Evolutionary conservation across 345 rosid species (phyloP), one percentile per base, ranked within the genome.

Genomic region (Corchorus olitorius): DNA sequence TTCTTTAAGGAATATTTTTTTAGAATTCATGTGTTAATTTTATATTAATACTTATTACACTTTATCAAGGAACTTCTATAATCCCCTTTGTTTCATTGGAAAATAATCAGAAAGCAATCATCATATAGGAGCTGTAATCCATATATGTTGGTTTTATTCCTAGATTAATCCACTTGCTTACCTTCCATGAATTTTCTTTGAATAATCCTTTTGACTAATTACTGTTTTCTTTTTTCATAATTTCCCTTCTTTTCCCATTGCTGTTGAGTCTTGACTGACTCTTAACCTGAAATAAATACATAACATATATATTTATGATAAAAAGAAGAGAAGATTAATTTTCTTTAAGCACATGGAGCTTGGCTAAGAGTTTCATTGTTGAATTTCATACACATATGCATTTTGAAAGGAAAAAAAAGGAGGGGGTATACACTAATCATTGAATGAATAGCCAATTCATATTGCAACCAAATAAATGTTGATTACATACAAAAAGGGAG

Each of bases 81-180:
- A 41, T 34, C 50, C 45, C 61, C 63, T 37, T 19, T 10, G 33
- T n/a, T 34, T 54, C 46, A n/a, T 41, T 73, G 54, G 22, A 43
- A n/a, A 17, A 2, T 69, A 45, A 53, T 17, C n/a, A n/a, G 12
- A 19, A 46, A 41, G 48, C 72, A 45, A 75, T 34, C 75, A 75
- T 75, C 54, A 72, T 71, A 60, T n/a, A 19, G 16, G 27, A 72
- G 75, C 75, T 72, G 75, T 72, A 53, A n/a, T 41, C 65, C 75
- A 72, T 56, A 52, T 11, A 16, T 65, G 27, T 64, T 34, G 62
- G 13, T 37, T 70, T 27, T 45, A 22, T 58, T 58, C 68, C 68
- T 64, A 3, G 19, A 64, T 14, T 37, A 37, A 64, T 64, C 68
- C 68, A 64, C 68, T 34, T 35, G 20, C 68, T 6, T 11, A 34